Percentiles rank a stretch among this genome's conserved stretches.
Evolutionary conservation across 306 rosid species (phyloP).

Genomic region (Vigna trinervia): DNA sequence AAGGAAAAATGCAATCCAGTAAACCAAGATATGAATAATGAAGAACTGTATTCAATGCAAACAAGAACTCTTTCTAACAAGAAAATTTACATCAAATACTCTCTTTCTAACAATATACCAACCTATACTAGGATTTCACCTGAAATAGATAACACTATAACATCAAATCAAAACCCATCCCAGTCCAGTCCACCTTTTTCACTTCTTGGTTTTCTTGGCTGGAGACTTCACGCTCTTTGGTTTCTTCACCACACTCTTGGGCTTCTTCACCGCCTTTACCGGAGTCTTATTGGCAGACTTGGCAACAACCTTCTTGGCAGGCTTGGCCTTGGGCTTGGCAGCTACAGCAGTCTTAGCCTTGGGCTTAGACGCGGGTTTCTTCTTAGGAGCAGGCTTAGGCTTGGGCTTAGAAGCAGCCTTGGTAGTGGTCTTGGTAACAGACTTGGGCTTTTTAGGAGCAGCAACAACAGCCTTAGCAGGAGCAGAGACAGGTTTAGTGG

Average conservation of each 20-base stretch:
- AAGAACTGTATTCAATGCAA: not conserved
- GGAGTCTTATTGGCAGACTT: not conserved
- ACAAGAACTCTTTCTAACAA: not conserved
- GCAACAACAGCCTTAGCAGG: slow-evolving; percentile 24
- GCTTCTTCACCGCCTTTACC: not conserved
- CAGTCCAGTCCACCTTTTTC: not conserved
- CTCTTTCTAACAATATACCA: not conserved
- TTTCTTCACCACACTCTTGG: slow-evolving; percentile 37
- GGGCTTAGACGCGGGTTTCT: slow-evolving; percentile 49
- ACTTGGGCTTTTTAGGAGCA: slow-evolving; percentile 52
- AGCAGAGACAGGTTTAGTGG: slow-evolving; percentile 25
- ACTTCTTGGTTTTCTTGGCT: slow-evolving; percentile 56
- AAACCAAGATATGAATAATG: not conserved
- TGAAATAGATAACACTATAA: not conserved
- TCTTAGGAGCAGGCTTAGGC: not conserved
- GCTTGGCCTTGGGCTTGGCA: slow-evolving; percentile 43
- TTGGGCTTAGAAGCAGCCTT: slow-evolving; percentile 11
- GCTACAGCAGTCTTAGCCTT: slow-evolving; percentile 34
- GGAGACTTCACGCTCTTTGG: slow-evolving; percentile 59
- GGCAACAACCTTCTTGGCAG: slow-evolving; percentile 7
- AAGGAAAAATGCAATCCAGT: too few relatives aligned
- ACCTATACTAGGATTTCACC: not conserved
- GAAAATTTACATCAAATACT: slow-evolving; percentile 18
- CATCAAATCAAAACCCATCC: not conserved
- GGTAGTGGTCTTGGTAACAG: slow-evolving; percentile 43